These are phyloP conservation scores for Trypanosoma caninum DNA, from an alignment of 208 protist species.

Conservation along the genomic window DNA sequence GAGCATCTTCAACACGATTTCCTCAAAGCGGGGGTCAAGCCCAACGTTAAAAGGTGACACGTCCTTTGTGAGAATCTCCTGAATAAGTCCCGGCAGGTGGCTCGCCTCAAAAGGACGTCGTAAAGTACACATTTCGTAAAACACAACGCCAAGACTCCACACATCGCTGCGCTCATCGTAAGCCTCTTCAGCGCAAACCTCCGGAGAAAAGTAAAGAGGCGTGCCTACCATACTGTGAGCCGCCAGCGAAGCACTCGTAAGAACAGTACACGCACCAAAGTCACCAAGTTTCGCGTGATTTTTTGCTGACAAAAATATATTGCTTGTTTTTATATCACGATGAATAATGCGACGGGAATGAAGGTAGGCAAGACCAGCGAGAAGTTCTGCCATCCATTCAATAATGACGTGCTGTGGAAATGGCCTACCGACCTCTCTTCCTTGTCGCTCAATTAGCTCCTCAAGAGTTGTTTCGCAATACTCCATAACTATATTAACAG, in stretches of 20 bases:
- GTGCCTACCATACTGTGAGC: conserved; percentile 86
- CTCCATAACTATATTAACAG: conserved; percentile 91
- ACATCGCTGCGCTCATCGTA: conserved; percentile 93
- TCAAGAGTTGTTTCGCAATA: conserved; percentile 85
- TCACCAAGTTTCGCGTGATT: conserved; percentile 92
- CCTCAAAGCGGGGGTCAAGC: conserved; percentile 58
- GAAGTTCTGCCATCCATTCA: conserved; percentile 89
- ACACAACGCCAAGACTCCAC: conserved; percentile 94
- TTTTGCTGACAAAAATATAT: conserved; percentile 90
- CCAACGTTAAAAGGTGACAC: conserved; percentile 73
- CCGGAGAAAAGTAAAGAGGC: conserved; percentile 90
- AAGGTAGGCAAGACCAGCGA: conserved; percentile 82
- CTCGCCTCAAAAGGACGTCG: conserved; percentile 69
- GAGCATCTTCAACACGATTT: conserved; percentile 78
- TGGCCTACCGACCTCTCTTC: conserved; percentile 39
- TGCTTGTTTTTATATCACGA: conserved; percentile 91
- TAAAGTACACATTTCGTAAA: conserved; percentile 94
- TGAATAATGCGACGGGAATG: conserved; percentile 88
- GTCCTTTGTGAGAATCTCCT: conserved; percentile 61
- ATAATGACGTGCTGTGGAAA: conserved; percentile 73
- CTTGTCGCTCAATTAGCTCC: conserved; percentile 82
- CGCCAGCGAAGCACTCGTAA: conserved; percentile 56
- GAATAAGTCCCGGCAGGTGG: conserved; percentile 68
- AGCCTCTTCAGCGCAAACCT: conserved; percentile 82
- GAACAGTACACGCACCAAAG: conserved; percentile 85